Conservation (phyloP, 2,329 filamentous ascomycete species). For the Ophiobolus disseminans region DNA sequence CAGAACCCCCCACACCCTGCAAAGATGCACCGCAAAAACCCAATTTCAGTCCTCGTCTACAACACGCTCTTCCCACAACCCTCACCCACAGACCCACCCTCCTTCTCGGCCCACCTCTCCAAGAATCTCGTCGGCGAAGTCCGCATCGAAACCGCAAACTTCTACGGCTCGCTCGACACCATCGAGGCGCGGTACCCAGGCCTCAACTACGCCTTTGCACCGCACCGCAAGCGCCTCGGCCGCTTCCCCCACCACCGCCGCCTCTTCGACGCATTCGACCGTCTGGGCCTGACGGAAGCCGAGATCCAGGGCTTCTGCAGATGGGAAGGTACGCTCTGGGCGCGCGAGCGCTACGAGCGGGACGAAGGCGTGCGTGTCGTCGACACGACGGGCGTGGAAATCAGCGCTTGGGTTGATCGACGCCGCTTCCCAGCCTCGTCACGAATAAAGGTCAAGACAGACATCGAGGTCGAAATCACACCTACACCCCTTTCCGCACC, state of each 20-base stretch:
- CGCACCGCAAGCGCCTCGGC: slow-evolving; percentile 78
- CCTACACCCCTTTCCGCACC: slow-evolving; percentile 38
- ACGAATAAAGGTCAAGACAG: slow-evolving; percentile 52
- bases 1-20: slow-evolving; percentile 11
- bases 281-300: slow-evolving; percentile 68
- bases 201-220: slow-evolving; percentile 76
- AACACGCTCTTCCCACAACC: slow-evolving; percentile 75
- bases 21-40: slow-evolving; percentile 73
- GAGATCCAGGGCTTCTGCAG: slow-evolving; percentile 77
- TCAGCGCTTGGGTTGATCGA: slow-evolving; percentile 65
- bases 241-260: slow-evolving; percentile 79
- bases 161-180: slow-evolving; percentile 80
- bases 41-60: slow-evolving; percentile 76
- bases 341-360: slow-evolving; percentile 78
- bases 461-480: slow-evolving; percentile 50
- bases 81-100: slow-evolving; percentile 71
- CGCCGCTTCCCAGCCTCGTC: slow-evolving; percentile 12
- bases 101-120: slow-evolving; percentile 73
- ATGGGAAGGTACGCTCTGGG: slow-evolving; percentile 86
- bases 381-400: slow-evolving; percentile 75
- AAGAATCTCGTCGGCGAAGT: slow-evolving; percentile 78
- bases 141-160: slow-evolving; percentile 77
- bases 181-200: slow-evolving; percentile 83
- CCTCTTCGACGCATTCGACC: slow-evolving; percentile 78
- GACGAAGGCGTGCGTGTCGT: slow-evolving; percentile 74